Evolutionary conservation across 768 basidiomycete genomes (phyloP).

Genomic region (Heimioporus sp.): DNA sequence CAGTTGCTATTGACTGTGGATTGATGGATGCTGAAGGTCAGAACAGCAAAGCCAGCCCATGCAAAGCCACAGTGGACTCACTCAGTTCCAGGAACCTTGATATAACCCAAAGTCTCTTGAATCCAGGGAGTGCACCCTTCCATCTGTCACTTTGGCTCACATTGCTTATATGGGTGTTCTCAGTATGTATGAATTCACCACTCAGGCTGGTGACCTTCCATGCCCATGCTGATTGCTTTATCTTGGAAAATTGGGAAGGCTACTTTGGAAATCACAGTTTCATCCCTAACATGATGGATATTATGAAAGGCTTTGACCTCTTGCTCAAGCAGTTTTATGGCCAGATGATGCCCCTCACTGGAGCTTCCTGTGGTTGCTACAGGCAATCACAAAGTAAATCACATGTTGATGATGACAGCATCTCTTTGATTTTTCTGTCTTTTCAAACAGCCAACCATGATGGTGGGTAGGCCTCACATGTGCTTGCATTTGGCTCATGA

Average conservation of each 20-base stretch:
- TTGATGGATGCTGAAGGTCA: slow-evolving; percentile 29
- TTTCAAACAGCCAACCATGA: slow-evolving; percentile 25
- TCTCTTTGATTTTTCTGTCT: background rate
- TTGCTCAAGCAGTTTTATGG: slow-evolving; percentile 28
- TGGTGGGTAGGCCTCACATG: slow-evolving; percentile 19
- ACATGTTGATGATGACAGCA: too few species aligned
- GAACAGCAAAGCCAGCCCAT: slow-evolving; percentile 28
- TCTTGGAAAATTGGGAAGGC: slow-evolving; percentile 29
- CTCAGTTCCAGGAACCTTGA: slow-evolving; percentile 27
- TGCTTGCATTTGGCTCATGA: too few species aligned
- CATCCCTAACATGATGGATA: slow-evolving; percentile 24
- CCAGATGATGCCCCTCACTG: slow-evolving; percentile 25
- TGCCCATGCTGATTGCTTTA: slow-evolving; percentile 29
- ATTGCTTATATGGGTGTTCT: background rate
- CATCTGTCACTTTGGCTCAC: background rate
- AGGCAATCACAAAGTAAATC: slow-evolving; percentile 26
- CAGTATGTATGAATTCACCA: slow-evolving; percentile 27
- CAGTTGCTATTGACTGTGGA: slow-evolving; percentile 26
- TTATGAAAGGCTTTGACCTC: slow-evolving; percentile 23
- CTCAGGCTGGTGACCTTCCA: slow-evolving; percentile 26
- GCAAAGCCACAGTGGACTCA: slow-evolving; percentile 16
- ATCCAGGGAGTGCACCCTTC: slow-evolving; percentile 21
- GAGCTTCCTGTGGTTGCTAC: slow-evolving; percentile 26
- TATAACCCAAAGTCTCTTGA: slow-evolving; percentile 30
- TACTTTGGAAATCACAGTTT: slow-evolving; percentile 29